Base-by-base conservation (phyloP, 139 green algal species). In the Haematococcus sp. region DNA sequence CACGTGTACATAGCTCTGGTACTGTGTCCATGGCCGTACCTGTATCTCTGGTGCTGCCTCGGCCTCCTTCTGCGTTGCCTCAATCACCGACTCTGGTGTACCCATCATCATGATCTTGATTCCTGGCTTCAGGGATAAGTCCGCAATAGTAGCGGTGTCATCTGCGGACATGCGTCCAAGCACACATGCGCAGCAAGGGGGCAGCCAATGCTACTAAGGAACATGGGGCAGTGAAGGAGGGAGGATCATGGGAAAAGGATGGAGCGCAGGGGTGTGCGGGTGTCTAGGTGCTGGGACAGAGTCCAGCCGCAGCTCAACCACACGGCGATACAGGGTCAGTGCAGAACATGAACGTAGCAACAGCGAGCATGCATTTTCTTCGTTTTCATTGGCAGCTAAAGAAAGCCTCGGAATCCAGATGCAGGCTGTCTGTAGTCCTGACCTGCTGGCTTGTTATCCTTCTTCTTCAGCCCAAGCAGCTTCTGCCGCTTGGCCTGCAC, bases 101-200 rank as follows among this genome's bases (percentile, higher is more conserved):
- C 92, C 92, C 78, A 97, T 90, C 80, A 97, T 79, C 83, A 94
- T 96, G 46, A 98, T 66, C 33, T 90, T 91, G 7, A 75, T 61
- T 3, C 77, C 83, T 16, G 87, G 80, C 77, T 94, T 94, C 3
- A 93, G 61, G 13, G 60, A 25, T 23, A 96, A 76, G 20, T 91
- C 83, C 0, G 27, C 27, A 22, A 93, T 31, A n/a, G 34, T 19
- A 9, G 33, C 72, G 11, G 85, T 77, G 44, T 94, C 87, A 0
- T 34, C 55, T 1, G 84, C 76, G 3, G 69, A 23, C 32, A 86
- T 85, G n/a, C 76, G 40, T 49, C 7, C 40, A 49, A 7, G 11
- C 40, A n/a, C n/a, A n/a, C n/a, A n/a, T n/a, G n/a, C n/a, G n/a
- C n/a, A n/a, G n/a, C n/a, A n/a, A n/a, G n/a, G n/a, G n/a, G n/a